Evolutionary conservation across 2,329 filamentous ascomycete genomes (phyloP), one percentile per base, ranked within the genome.

Genomic region (Raffaelea ambrosiae): DNA sequence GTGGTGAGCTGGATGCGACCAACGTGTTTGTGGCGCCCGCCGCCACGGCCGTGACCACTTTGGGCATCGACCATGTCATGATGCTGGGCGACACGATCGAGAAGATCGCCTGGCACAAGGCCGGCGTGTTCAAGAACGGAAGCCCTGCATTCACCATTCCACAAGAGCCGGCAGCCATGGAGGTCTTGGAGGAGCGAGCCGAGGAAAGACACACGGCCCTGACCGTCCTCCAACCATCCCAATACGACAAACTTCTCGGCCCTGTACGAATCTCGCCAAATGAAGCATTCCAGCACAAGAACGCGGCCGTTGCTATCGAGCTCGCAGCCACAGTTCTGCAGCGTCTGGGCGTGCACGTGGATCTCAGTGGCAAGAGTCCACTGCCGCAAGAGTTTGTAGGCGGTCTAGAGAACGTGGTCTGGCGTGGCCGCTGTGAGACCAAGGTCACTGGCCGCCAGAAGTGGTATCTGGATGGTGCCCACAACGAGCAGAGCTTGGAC

Each of bases 401-500:
- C 14, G 88, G 87, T 0, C 66, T 96, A 3, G 74, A 80, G 54
- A 61, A 73, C 46, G 85, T 88, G 1, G 76, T 72, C 3, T 77
- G 90, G 54, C 76, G 85, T 16, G 90, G 90, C 1, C 76, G 90
- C 16, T 94, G 88, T 58, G 88, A 96, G 61, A 76, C 76, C 3
- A 65, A 64, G 29, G 58, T 68, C 3, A 67, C 68, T 2, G 64
- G 65, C 3, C 69, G 73, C 23, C 64, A 86, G 10, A 73, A 73
- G 16, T 95, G 90, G 88, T 81, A 84, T 54, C 79, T 95, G 16
- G 90, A 96, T 58, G 88, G 90, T 3, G 90, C 87, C 2, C 90
- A 96, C 61, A 96, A 90, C 0, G 71, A 82, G 20, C 89, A 95
- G 57, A 94, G 88, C 57, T 80, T 96, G 53, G 74, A 79, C 46